Evolutionary conservation across 2,329 filamentous ascomycete genomes (phyloP), one percentile per base, ranked within the genome.

Genomic region (Rhinocladiella similis): DNA sequence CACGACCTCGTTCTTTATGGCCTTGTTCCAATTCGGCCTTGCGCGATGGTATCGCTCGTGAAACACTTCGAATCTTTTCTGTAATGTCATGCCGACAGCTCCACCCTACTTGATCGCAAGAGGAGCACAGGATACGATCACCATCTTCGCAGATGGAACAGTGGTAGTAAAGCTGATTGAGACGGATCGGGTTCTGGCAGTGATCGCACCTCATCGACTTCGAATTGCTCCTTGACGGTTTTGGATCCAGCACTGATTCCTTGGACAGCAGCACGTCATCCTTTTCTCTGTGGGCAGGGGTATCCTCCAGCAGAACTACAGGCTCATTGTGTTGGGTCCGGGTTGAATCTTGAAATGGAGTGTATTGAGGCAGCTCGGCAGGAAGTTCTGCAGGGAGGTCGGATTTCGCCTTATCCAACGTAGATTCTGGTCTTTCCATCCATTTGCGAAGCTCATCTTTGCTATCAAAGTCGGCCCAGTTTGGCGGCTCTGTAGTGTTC

Each of bases 151-250:
- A 65, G 41, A 61, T 57, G 10, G 57, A 57, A 29, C 63, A 65
- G 27, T 62, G 62, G 41, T 64, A 64, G 46, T 65, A 63, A 12
- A 64, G 43, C 38, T 63, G 60, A n/a, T 59, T 47, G 39, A 60
- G 48, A 13, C 59, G 59, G 27, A 65, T 65, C 6, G 59, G 62
- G 53, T 38, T 57, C 25, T 65, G 47, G 51, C 63, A 65, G 16
- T 55, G 56, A 46, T 64, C 63, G 46, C 63, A 65, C 36, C 62
- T 52, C 63, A 65, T 65, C 20, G 58, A 62, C 42, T 49, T 60
- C 14, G 56, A 38, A 20, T 43, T 46, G 18, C 42, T 53, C 45
- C 19, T 51, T 20, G 41, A 22, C 14, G 46, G 13, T 16, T 46
- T 53, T 25, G 38, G n/a, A 27, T 29, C 39, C 16, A 9, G 18